Conservation (phyloP, 768 basidiomycete species). For the Rhodotorula paludigena region DNA sequence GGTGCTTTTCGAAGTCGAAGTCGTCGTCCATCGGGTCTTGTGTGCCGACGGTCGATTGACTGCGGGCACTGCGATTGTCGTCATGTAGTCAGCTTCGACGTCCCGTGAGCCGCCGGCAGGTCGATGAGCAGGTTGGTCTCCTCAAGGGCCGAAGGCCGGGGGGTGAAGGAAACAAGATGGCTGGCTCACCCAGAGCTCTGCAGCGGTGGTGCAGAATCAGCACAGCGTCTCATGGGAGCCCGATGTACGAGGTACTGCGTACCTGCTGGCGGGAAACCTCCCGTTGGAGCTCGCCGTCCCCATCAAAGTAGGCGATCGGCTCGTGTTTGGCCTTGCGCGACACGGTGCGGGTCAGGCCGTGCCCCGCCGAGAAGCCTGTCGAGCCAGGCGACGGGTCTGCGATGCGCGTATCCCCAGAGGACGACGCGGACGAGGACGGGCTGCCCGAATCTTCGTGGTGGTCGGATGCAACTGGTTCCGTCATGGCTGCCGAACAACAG, state of each 20-base stretch:
- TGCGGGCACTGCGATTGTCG: not conserved
- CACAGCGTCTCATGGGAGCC: too few relatives aligned
- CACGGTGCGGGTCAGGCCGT: not conserved
- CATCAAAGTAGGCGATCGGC: conserved; percentile 19
- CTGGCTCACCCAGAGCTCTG: too few relatives aligned
- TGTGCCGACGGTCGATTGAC: conserved; percentile 9
- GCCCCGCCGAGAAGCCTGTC: not conserved
- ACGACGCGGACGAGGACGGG: conserved; percentile 4
- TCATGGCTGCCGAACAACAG: too few relatives aligned
- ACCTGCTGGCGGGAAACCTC: conserved; percentile 21
- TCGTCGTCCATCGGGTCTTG: conserved; percentile 28
- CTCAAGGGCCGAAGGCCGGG: too few relatives aligned
- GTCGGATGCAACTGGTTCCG: too few relatives aligned
- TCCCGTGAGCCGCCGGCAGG: too few relatives aligned
- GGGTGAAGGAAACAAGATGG: too few relatives aligned
- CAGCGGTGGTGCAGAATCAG: too few relatives aligned
- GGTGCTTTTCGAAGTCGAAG: conserved; percentile 35
- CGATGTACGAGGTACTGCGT: not conserved
- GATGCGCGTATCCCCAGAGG: conserved; percentile 19
- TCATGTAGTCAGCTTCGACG: too few relatives aligned
- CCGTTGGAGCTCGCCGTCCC: conserved; percentile 15
- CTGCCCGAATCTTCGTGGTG: too few relatives aligned
- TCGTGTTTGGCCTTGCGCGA: conserved; percentile 14
- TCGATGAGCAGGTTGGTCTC: too few relatives aligned
- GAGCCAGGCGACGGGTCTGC: not conserved